Evolutionary conservation across 352 stramenopile genomes (phyloP).

Genomic region (Pythium periplocum): DNA sequence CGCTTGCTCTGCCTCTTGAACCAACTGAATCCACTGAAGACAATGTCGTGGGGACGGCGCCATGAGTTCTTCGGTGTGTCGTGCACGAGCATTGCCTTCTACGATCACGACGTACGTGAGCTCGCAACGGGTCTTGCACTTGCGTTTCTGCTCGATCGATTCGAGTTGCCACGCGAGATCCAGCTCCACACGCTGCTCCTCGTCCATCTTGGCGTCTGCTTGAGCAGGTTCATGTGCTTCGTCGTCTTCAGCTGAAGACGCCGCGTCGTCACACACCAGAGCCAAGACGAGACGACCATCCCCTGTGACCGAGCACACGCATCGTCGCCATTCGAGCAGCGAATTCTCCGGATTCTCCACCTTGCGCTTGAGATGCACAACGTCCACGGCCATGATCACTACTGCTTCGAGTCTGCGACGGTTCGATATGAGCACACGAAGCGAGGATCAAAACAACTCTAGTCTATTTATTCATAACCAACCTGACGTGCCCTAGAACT

Average conservation of each 20-base stretch:
- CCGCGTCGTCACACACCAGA: conserved; percentile 15
- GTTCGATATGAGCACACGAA: no score
- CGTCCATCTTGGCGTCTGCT: not conserved
- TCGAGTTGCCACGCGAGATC: conserved; percentile 39
- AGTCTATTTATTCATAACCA: no score
- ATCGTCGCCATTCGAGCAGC: conserved; percentile 63
- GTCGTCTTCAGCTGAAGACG: not conserved
- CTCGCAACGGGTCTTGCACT: conserved; percentile 55
- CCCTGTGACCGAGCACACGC: conserved; percentile 33
- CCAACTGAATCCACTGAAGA: conserved; percentile 47
- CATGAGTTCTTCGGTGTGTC: conserved; percentile 57
- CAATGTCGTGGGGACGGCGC: conserved; percentile 59
- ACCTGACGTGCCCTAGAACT: no score
- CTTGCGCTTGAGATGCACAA: conserved; percentile 49
- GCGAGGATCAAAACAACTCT: no score
- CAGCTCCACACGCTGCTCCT: conserved; percentile 20
- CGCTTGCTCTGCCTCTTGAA: conserved; percentile 30
- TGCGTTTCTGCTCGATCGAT: conserved; percentile 40
- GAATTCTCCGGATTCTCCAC: conserved; percentile 51
- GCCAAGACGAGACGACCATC: conserved; percentile 30
- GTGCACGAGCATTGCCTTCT: not conserved
- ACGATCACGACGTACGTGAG: conserved; percentile 32
- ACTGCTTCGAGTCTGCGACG: no score
- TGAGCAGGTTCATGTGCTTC: conserved; percentile 2
- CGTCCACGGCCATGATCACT: conserved; percentile 3